Conservation (phyloP, 73 alveolate genomes). For the Paramecium caudatum region DNA sequence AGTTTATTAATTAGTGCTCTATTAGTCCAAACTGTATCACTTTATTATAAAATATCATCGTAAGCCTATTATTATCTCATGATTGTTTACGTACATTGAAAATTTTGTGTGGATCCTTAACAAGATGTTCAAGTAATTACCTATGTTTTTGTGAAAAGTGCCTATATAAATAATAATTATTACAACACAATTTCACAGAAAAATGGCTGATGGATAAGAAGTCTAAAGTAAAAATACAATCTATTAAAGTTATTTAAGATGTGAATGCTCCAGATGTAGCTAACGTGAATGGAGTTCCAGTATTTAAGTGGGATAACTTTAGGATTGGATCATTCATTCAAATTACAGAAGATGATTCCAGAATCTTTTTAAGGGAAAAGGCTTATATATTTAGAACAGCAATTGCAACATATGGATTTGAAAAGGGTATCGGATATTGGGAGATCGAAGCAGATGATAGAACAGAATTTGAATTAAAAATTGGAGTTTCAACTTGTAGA, state of each 20-base stretch:
- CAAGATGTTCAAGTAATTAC: not conserved
- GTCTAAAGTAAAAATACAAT: too few species aligned
- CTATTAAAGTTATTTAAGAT: too few species aligned
- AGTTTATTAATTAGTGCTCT: not conserved
- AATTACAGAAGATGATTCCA: conserved; percentile 59
- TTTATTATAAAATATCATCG: not conserved
- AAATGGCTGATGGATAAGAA: not conserved
- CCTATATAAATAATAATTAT: conserved; percentile 14
- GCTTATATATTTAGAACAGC: conserved; percentile 78
- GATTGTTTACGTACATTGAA: not conserved
- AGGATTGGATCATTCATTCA: conserved; percentile 68
- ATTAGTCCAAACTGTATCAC: not conserved
- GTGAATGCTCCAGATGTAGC: too few species aligned
- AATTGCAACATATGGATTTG: conserved; percentile 38
- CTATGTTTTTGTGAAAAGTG: too few species aligned
- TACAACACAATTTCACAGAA: conserved; percentile 16
- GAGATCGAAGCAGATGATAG: conserved; percentile 90
- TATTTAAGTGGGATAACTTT: conserved; percentile 70
- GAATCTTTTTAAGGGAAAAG: conserved; percentile 64
- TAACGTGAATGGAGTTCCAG: too few species aligned
- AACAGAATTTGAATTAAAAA: conserved; percentile 89
- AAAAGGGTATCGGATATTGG: conserved; percentile 85
- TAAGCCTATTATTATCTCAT: not conserved
- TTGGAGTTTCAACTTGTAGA: conserved; percentile 84
- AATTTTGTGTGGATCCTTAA: not conserved